A percentile compares a stretch with the other conserved stretches of the same genome.
These are phyloP conservation scores for Herpetospermum pedunculosum DNA, from an alignment of 306 rosid genomes.

Conservation along the genomic window DNA sequence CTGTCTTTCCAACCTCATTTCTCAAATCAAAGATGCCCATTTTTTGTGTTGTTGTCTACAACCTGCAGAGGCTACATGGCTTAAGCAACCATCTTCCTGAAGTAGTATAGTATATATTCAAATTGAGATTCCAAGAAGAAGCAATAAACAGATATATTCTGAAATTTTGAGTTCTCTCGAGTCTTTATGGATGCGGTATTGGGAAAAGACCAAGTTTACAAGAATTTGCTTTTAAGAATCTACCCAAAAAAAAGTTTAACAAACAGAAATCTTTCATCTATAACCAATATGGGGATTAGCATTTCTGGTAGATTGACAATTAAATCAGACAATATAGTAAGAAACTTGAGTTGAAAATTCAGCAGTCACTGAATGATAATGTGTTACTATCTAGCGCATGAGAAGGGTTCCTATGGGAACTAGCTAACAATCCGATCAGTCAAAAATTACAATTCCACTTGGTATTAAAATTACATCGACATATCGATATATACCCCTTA, in stretches of 20 bases:
- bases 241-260: no score
- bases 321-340: background rate
- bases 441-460: background rate
- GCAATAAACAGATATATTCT: background rate
- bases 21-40: background rate
- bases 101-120: background rate
- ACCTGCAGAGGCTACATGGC: background rate
- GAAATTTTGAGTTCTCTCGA: background rate
- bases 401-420: background rate
- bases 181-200: background rate
- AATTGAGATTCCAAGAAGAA: background rate
- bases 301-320: conserved; percentile 7
- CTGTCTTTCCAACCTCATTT: background rate
- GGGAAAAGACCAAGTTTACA: no score
- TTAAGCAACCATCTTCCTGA: background rate
- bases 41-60: background rate
- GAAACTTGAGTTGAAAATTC: background rate
- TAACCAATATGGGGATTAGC: conserved; percentile 21
- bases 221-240: no score
- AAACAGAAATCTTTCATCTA: no score
- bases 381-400: background rate
- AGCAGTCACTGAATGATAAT: background rate
- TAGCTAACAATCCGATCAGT: background rate
- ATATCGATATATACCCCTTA: background rate
- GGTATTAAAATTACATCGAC: conserved; percentile 1